Evolutionary conservation across 1,284 basidiomycete genomes (phyloP), one percentile per base, ranked within the genome.

Genomic region (Irpex lacteus): DNA sequence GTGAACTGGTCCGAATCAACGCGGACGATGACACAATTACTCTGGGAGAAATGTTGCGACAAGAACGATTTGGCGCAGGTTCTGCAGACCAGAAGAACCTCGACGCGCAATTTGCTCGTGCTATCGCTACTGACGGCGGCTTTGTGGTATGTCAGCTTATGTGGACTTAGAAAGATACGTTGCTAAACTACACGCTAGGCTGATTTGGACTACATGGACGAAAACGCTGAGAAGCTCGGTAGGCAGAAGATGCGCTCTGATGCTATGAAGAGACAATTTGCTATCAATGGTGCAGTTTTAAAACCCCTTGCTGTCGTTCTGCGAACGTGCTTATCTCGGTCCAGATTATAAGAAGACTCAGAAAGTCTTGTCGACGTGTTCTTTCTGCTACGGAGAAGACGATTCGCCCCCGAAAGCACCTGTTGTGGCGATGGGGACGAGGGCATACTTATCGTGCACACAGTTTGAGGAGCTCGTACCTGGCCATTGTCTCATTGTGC

Each of bases 261-360:
- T 73, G 94, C 92, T 26, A 92, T 98, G 88, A 99, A 97, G 77
- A 86, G 97, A 44, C 92, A 96, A 69, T 99, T 98, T 75, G 98
- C 98, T 13, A 94, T 99, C 71, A 89, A 98, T 65, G 95, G 95
- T 94, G 67, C 54, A 83, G 74, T 9, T 11, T 5, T 7, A 3
- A 15, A 44, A 8, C 11, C 4, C 26, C 26, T 26, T 26, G 26
- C 5, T 34, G 6, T 5, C 19, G 6, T n/a, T 54, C 47, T 49
- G 32, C 59, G 58, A 44, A 7, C 55, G 26, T 26, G 18, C 63
- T 65, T 34, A 21, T 52, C 26, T 58, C 19, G 61, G 1, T 70
- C 15, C 40, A 95, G 97, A 99, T 76, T 99, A 95, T 77, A 96
- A 96, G 63, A 87, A 89, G 57, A 99, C 98, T 0, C 95, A 98